phyloP scores from a whole-genome alignment of 2,329 filamentous ascomycete genomes.

The Lachnellula suecica region DNA sequence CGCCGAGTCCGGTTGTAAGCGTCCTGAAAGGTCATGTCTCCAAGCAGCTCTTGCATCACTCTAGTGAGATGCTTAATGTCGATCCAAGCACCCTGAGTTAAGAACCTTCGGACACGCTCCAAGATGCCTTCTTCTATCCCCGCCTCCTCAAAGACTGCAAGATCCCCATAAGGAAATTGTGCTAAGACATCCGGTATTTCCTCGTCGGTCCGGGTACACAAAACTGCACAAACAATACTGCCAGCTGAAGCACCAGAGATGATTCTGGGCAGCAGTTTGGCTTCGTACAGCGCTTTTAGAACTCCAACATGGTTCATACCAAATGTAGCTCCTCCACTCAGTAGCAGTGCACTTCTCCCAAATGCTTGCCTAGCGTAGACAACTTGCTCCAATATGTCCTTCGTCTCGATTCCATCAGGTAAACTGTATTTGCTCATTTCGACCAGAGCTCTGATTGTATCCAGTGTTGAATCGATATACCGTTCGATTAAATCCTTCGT shows the following conservation, averaged over 20 bases:
- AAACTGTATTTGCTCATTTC: slow-evolving; percentile 52
- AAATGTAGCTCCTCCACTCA: slow-evolving; percentile 70
- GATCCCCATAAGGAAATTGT: slow-evolving; percentile 59
- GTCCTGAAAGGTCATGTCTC: slow-evolving; percentile 92
- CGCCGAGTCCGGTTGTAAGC: slow-evolving; percentile 91
- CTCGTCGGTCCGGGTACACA: slow-evolving; percentile 62
- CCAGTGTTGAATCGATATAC: slow-evolving; percentile 78
- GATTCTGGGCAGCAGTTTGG: slow-evolving; percentile 62
- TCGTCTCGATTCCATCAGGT: slow-evolving; percentile 52
- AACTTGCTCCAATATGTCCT: slow-evolving; percentile 57
- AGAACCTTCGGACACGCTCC: slow-evolving; percentile 67
- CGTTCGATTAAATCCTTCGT: slow-evolving; percentile 85
- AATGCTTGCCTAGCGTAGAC: slow-evolving; percentile 61
- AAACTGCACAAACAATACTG: slow-evolving; percentile 66
- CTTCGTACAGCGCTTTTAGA: slow-evolving; percentile 64
- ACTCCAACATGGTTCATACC: slow-evolving; percentile 74
- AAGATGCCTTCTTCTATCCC: slow-evolving; percentile 62
- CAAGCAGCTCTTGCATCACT: slow-evolving; percentile 78
- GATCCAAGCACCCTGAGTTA: slow-evolving; percentile 82
- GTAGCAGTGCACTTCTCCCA: slow-evolving; percentile 62
- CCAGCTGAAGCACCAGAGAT: slow-evolving; percentile 69
- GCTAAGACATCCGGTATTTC: slow-evolving; percentile 59
- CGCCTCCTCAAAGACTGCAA: slow-evolving; percentile 61
- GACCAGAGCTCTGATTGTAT: slow-evolving; percentile 71
- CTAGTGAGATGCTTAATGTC: slow-evolving; percentile 79